Conservation (phyloP, 2,329 filamentous ascomycete genomes). For the Hypoxylon sp. region DNA sequence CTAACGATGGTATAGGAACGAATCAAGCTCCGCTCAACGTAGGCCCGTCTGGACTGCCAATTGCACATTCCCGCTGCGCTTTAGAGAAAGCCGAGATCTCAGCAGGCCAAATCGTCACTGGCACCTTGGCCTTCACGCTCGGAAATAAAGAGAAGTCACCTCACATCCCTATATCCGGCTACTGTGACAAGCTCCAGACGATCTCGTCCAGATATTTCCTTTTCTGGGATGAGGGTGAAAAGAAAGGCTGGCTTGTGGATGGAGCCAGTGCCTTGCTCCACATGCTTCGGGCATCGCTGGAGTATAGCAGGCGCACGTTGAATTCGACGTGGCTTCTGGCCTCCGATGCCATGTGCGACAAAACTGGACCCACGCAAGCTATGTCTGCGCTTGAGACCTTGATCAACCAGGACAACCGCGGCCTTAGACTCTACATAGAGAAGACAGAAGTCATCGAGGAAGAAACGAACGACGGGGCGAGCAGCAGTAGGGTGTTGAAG, state of each 20-base stretch:
- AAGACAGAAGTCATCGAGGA: constrained; percentile 29
- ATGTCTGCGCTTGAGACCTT: constrained; percentile 25
- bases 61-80: constrained; percentile 11
- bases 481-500: constrained; percentile 4
- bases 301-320: constrained; percentile 32
- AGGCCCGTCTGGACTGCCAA: constrained; percentile 27
- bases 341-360: constrained; percentile 9
- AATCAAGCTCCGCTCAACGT: constrained; percentile 33
- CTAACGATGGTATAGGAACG: constrained; percentile 22
- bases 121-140: constrained; percentile 34
- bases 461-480: not conserved
- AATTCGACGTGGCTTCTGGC: constrained; percentile 29
- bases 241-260: constrained; percentile 48
- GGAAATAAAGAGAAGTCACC: constrained; percentile 42
- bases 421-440: constrained; percentile 25
- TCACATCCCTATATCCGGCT: constrained; percentile 34
- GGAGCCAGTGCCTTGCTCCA: constrained; percentile 50
- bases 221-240: constrained; percentile 47
- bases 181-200: constrained; percentile 42
- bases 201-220: constrained; percentile 43
- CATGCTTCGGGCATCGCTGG: constrained; percentile 44
- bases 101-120: constrained; percentile 39
- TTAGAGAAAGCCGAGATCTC: constrained; percentile 41
- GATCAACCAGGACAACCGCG: constrained; percentile 8
- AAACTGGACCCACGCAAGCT: constrained; percentile 37